A percentile compares a stretch with the other conserved stretches of the same genome.
Conservation (phyloP, 2,329 filamentous ascomycete genomes). For the Thelonectria olida region DNA sequence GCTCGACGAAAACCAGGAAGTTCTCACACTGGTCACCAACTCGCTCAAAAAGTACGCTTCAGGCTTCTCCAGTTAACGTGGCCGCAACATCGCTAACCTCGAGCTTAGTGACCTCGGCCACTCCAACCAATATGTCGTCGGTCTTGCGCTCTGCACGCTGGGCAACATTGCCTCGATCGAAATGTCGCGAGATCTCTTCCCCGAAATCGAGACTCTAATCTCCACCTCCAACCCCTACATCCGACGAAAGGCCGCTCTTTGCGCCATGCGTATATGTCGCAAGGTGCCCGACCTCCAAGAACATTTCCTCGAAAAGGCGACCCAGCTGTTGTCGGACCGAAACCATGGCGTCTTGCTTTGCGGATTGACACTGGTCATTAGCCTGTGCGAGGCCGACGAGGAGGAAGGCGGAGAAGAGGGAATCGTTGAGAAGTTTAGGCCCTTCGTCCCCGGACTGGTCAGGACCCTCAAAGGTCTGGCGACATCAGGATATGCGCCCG, state of each 20-base stretch:
- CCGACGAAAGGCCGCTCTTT: conserved; percentile 94
- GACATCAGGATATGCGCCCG: conserved; percentile 94
- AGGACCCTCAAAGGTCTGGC: conserved; percentile 92
- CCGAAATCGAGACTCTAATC: conserved; percentile 91
- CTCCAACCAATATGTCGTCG: conserved; percentile 98
- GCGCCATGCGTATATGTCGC: conserved; percentile 97
- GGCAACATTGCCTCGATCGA: conserved; percentile 98
- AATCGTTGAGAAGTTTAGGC: conserved; percentile 89
- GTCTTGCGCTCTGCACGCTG: conserved; percentile 92
- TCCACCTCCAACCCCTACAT: conserved; percentile 98
- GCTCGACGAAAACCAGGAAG: conserved; percentile 98
- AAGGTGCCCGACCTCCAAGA: conserved; percentile 98
- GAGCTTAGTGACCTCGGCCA: conserved; percentile 85
- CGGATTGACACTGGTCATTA: conserved; percentile 88
- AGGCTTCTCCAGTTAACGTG: not conserved
- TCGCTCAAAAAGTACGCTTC: conserved; percentile 87
- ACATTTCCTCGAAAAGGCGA: conserved; percentile 95
- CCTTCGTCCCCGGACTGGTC: conserved; percentile 84
- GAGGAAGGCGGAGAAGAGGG: conserved; percentile 90
- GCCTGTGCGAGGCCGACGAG: conserved; percentile 94
- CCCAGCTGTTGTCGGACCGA: conserved; percentile 85
- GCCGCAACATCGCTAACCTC: conserved; percentile 27
- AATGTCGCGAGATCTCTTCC: conserved; percentile 97
- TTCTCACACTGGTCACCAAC: conserved; percentile 95
- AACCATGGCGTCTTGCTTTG: conserved; percentile 97